Base-by-base conservation (phyloP, 2,329 filamentous ascomycete genomes). In the Fusarium coffeatum region DNA sequence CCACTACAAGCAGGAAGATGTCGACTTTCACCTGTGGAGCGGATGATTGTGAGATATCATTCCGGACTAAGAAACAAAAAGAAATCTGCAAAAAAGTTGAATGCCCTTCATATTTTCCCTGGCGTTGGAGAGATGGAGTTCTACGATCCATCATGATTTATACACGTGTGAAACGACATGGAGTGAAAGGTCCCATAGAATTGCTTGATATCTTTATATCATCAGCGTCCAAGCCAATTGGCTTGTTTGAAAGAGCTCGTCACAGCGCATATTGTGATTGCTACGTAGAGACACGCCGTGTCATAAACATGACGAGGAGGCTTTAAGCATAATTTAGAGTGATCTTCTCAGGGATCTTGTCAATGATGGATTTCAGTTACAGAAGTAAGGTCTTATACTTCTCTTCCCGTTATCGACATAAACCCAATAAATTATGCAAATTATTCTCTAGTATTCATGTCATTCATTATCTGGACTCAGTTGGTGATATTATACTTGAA, bases 1-100 rank as follows among this genome's bases (percentile, higher is more conserved):
- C 76, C 92, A 94, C 77, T 93, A 94, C 79, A 90, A 91, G 70
- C 83, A 86, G 27, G 90, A 93, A 76, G 92, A 94, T 73, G 87
- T 91, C 57, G 88, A 89, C 72, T 87, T 89, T 66, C 83, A 88
- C 65, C 77, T 85, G 12, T 83, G 80, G 76, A 74, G 74, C 47
- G 75, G 78, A 23, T 64, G 65, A 65, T 69, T 68, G 72, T 49
- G 42, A 57, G 45, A 55, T 61, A 18, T 46, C 30, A 23, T 20
- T 53, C 49, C 58, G 59, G 42, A 47, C 8, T 49, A 53, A 56
- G 49, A 56, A 64, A 47, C 57, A 34, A 64, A 64, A 62, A 66
- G 60, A 61, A 68, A 62, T 48, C 51, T 46, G 23, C 34, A 41
- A 42, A 71, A 70, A 71, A 65, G 55, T 69, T 68, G 62, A 42